Evolutionary conservation across 306 rosid genomes (phyloP).

Genomic region (Crataegus laevigata): DNA sequence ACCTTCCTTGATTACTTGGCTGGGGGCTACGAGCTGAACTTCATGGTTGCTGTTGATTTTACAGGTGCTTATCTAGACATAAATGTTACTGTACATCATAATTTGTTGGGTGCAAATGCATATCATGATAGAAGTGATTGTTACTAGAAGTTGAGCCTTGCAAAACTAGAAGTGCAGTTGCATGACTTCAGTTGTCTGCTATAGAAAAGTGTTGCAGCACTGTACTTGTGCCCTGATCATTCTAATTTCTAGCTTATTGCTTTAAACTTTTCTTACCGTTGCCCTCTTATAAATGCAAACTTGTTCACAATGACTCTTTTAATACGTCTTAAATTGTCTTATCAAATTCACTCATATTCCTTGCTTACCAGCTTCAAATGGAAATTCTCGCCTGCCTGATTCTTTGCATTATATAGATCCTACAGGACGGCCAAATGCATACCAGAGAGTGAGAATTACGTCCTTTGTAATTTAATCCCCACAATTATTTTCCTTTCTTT

Average conservation of each 20-base stretch:
- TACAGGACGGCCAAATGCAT: conserved; percentile 89
- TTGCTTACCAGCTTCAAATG: conserved; percentile 87
- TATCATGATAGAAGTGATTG: background rate
- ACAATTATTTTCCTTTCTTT: conserved; percentile 3
- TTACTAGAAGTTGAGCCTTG: background rate
- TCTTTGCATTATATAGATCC: conserved; percentile 98
- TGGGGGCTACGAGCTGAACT: conserved; percentile 84
- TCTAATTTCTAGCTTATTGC: background rate
- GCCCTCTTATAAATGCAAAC: background rate
- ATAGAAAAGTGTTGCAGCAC: background rate
- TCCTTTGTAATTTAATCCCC: conserved; percentile 13
- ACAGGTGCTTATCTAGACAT: conserved; percentile 47
- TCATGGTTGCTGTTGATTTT: conserved; percentile 94
- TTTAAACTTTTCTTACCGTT: background rate
- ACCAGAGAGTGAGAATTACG: conserved; percentile 78
- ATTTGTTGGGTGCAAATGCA: background rate
- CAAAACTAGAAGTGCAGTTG: background rate
- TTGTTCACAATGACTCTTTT: background rate
- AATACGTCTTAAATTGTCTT: background rate
- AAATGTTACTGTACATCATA: background rate
- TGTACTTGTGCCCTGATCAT: background rate
- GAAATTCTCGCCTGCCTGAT: conserved; percentile 98
- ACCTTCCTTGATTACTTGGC: conserved; percentile 93
- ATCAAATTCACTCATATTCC: conserved; percentile 11
- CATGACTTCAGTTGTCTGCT: background rate